Evolutionary conservation across 495 filamentous ascomycete genomes (phyloP), one percentile per base, ranked within the genome.

Genomic region (Hypoxylon fuscum): DNA sequence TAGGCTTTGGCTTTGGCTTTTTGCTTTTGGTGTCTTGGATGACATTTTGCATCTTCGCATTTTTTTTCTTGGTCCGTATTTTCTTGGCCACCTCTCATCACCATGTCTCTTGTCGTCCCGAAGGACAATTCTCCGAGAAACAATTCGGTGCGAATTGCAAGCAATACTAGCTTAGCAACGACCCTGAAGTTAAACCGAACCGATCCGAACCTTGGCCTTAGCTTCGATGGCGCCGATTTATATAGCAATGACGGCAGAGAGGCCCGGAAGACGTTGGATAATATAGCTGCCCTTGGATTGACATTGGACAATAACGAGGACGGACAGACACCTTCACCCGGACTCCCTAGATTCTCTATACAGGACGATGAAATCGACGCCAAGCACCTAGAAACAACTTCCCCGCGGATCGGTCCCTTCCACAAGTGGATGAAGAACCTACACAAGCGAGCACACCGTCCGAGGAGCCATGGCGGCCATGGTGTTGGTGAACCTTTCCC

Each of bases 371-470:
- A 29, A 6, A 5, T 17, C 35, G 34, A 9, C 15, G 23, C 17
- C 34, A 59, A 49, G 21, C 48, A 67, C 14, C 46, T 31, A 22
- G 59, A 55, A 41, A 25, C 54, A 9, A 41, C 46, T 17, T 22
- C 62, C 5, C 52, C 68, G 27, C 46, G 48, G 20, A 54, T 60
- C 35, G 72, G 65, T 12, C 82, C 81, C 22, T 86, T 87, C 62
- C 77, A 82, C 23, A 83, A 77, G 70, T 87, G 84, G 84, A 77
- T 87, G 70, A 82, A 64, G 58, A 82, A 75, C n/a, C 70, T 87
- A 31, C 81, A 84, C 37, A 77, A 74, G 50, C 77, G 79, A 66
- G 78, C 77, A 54, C 72, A 78, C 37, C 76, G 75, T 44, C 69
- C 74, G n/a, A 74, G 69, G 35, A 66, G 57, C 42, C 32, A 23